Evolutionary conservation across 768 basidiomycete genomes (phyloP), one percentile per base, ranked within the genome.

Genomic region (Xerocomus brunneocitrinus): DNA sequence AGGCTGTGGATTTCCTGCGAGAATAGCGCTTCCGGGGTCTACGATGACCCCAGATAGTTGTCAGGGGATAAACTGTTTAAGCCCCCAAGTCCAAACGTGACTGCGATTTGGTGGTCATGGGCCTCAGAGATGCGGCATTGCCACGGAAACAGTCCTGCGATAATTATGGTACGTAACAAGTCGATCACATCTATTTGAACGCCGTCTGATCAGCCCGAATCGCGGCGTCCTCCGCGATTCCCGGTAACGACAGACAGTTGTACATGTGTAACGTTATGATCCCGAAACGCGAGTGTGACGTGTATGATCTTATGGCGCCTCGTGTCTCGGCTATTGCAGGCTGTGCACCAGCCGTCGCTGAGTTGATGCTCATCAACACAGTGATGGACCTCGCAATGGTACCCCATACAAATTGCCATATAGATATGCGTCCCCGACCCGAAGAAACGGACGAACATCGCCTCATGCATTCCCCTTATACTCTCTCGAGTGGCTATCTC

Each of bases 371-470:
- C 61, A 64, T 62, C 60, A 61, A 52, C 51, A 22, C 24, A 24
- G 43, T 53, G 59, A 56, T 58, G 62, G 55, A 35, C 58, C 67
- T 51, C 57, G 55, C 54, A 58, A 65, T 60, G 64, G 50, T 56
- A 57, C 61, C 30, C 53, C 68, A 44, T 62, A 70, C 60, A 64
- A 64, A 58, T 62, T 59, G 59, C 52, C 59, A 22, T 60, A 52
- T 67, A 58, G 70, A 64, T 56, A 64, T 55, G 62, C 69, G 43
- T 65, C 67, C 61, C 61, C 47, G 72, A 65, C 65, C 73, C 76
- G 54, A 72, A 55, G 66, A 71, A 54, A 71, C 74, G 50, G 73
- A 76, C 30, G 75, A 72, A 47, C 68, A 73, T 52, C 67, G 63
- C 49, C 59, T 60, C 60, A 63, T 63, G 61, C 56, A 61, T 47